phyloP scores from a whole-genome alignment of 116 monocot genomes.

The Zostera marina region DNA sequence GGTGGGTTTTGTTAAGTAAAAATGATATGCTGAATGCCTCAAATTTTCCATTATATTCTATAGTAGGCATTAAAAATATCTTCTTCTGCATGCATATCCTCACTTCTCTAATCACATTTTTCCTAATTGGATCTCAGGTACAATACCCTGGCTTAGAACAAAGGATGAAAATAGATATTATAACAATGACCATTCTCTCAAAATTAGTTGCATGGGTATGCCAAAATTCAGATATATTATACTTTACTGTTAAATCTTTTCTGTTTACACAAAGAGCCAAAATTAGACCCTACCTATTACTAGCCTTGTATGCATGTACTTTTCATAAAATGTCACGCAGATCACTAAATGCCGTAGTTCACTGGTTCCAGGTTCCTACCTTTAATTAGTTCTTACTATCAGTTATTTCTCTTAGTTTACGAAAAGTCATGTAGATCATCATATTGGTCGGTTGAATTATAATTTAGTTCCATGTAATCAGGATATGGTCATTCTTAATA shows the following conservation, averaged over 20 bases:
- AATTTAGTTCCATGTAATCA: no score
- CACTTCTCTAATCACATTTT: neutral
- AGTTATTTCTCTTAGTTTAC: no score
- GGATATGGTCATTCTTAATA: no score
- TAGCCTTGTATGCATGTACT: no score
- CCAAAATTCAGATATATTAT: neutral
- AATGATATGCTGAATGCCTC: neutral
- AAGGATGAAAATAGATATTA: constrained; percentile 68
- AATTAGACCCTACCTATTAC: neutral
- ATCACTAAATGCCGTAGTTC: no score
- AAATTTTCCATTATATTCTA: no score
- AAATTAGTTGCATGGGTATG: constrained; percentile 69
- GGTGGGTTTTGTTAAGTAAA: constrained; percentile 14
- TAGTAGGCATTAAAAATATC: no score
- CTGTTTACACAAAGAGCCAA: neutral
- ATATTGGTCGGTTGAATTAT: no score
- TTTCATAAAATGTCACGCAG: no score
- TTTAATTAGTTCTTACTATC: no score
- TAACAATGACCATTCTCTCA: constrained; percentile 70
- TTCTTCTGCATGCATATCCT: neutral
- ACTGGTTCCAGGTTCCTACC: no score
- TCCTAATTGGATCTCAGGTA: constrained; percentile 30
- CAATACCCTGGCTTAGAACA: constrained; percentile 89
- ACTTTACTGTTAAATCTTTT: neutral
- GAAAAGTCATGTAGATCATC: no score